Base-by-base conservation (phyloP, 371 early-diverging fungal genomes). In the Blyttiomyces sp. region DNA sequence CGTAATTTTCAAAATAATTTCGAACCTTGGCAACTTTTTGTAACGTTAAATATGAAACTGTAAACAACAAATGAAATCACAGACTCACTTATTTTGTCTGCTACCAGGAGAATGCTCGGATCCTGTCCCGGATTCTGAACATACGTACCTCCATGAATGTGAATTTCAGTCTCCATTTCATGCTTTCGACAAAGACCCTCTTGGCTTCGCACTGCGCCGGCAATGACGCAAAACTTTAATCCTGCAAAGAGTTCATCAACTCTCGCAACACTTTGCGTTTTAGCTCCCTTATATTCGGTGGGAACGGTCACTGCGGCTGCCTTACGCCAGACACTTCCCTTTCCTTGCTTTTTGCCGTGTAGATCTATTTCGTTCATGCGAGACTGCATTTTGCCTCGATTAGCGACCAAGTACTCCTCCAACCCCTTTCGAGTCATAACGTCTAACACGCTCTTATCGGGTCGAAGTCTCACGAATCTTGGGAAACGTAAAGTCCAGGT, bases 401-500 rank as follows among this genome's bases (percentile, higher is more conserved):
- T 75, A 19, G 32, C 43, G 30, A 44, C 48, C 39, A 58, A 52
- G 45, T 64, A 54, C 55, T 49, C 66, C 24, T 64, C 54, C 21
- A 65, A 71, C 28, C 59, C 55, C 2, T 30, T 43, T 26, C 69
- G 45, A 3, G 80, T 81, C 84, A 85, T 79, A 11, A 80, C 73
- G 31, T 82, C 83, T 9, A 75, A 67, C 69, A 77, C 77, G 26
- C 49, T 70, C 66, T 91, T 89, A 65, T 91, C 89, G 7, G 76
- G 62, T 31, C 92, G 77, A 19, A 88, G 59, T 39, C 64, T 71
- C 6, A 83, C 70, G 64, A 86, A 87, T 3, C 88, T 75, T 4
- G 92, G 92, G 58, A 91, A 91, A 23, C 92, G 82, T 19, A 91
- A 63, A 3, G 92, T 88, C 43, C 69, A 83, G 26, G 82, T 76